phyloP scores from a whole-genome alignment of 768 basidiomycete species.

The Hirschioporus abietinus region DNA sequence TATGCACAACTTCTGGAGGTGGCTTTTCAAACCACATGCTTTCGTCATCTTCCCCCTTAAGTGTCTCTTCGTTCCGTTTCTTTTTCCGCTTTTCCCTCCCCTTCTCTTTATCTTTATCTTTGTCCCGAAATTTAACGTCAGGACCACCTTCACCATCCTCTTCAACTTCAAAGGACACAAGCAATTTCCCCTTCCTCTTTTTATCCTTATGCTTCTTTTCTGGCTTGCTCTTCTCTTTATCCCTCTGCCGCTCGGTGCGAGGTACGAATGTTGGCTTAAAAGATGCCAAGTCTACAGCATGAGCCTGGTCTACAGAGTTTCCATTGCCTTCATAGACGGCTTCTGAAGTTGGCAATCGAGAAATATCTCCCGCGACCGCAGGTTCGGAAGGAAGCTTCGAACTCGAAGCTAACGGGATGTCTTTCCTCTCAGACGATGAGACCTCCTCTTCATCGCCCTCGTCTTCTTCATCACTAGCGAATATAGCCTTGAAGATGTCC shows the following conservation, averaged over 20 bases:
- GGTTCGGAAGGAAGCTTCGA: constrained; percentile 5
- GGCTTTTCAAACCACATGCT: constrained; percentile 71
- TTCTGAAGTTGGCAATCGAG: constrained; percentile 2
- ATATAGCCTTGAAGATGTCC: constrained; percentile 97
- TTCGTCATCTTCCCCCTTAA: constrained; percentile 39
- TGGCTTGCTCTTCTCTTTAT: constrained; percentile 33
- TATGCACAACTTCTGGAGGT: constrained; percentile 43
- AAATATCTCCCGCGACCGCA: constrained; percentile 6
- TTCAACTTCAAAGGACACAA: constrained; percentile 78
- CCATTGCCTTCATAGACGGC: neutral
- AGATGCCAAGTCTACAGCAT: constrained; percentile 51
- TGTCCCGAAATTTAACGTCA: neutral
- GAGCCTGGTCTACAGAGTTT: constrained; percentile 16
- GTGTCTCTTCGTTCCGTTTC: constrained; percentile 20
- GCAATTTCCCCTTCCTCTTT: constrained; percentile 45
- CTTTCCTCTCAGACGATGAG: constrained; percentile 20
- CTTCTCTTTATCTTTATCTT: constrained; percentile 41
- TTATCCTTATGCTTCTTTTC: constrained; percentile 42
- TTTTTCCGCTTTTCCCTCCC: constrained; percentile 30
- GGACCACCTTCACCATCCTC: constrained; percentile 44
- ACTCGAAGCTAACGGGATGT: constrained; percentile 3
- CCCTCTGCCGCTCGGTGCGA: constrained; percentile 36
- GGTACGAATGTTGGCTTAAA: constrained; percentile 90
- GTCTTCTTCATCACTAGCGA: constrained; percentile 91
- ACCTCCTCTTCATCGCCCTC: constrained; percentile 61